A percentile compares a stretch with the other conserved stretches of the same genome.
Evolutionary conservation across 495 filamentous ascomycete species (phyloP).

Genomic region (Aspergillus incahuasiensis): DNA sequence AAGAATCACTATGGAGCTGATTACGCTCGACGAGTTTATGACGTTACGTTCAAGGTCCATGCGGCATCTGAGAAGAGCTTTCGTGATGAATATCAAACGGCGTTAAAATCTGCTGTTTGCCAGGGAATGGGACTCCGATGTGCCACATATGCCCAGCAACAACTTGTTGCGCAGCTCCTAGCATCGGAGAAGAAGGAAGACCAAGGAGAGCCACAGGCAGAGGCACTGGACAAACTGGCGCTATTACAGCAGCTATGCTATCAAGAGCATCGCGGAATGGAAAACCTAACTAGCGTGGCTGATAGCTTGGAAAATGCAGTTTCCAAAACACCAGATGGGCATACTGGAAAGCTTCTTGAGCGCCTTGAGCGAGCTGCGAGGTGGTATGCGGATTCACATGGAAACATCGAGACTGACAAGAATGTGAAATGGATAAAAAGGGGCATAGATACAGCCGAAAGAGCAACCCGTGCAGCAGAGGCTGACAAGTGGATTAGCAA

Average conservation of each 20-base stretch:
- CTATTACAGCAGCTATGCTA: background rate
- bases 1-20: too few species aligned
- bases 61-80: background rate
- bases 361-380: background rate
- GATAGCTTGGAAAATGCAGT: background rate
- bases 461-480: background rate
- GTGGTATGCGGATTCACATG: background rate
- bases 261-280: background rate
- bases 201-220: constrained; percentile 1
- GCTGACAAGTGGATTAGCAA: background rate
- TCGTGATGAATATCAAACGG: background rate
- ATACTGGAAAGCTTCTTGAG: background rate
- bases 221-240: background rate
- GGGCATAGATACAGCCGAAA: too few species aligned
- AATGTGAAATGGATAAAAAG: too few species aligned
- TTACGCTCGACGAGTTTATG: background rate
- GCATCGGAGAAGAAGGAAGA: background rate
- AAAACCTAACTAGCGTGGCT: background rate
- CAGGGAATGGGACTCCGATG: background rate
- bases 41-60: background rate
- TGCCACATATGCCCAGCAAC: background rate
- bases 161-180: background rate
- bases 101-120: background rate
- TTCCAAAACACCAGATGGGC: background rate
- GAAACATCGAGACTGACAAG: background rate